phyloP scores from a whole-genome alignment of 768 basidiomycete species.

The Agaricus sinodeliciosus region DNA sequence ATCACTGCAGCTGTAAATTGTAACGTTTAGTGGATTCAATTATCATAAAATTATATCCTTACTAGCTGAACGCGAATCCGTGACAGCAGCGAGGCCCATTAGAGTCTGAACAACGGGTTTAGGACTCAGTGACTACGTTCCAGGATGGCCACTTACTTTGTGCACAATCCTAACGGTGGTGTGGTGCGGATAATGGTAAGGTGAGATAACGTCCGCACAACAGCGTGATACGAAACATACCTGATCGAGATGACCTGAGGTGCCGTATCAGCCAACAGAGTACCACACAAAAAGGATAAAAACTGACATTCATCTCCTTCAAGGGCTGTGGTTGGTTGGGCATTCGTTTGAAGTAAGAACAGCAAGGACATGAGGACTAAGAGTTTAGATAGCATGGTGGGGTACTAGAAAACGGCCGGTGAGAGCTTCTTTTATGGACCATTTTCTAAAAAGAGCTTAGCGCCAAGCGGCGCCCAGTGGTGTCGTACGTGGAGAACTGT shows the following conservation, averaged over 20 bases:
- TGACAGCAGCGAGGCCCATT: slow-evolving; percentile 4
- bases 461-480: too few relatives aligned
- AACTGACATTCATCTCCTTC: background rate
- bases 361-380: background rate
- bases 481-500: background rate
- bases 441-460: background rate
- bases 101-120: background rate
- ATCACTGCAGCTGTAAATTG: background rate
- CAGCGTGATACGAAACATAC: background rate
- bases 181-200: too few relatives aligned
- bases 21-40: background rate
- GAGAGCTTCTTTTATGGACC: background rate
- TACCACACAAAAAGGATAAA: too few relatives aligned
- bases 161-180: background rate
- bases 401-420: background rate
- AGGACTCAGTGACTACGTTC: background rate
- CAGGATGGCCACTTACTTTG: background rate
- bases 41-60: background rate
- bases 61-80: slow-evolving; percentile 4
- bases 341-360: background rate
- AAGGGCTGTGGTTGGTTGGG: background rate
- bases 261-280: too few relatives aligned
- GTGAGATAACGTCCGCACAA: too few relatives aligned
- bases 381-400: background rate
- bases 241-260: background rate